Evolutionary conservation across 1,284 basidiomycete species (phyloP).

Genomic region (Neonothopanus nambi): DNA sequence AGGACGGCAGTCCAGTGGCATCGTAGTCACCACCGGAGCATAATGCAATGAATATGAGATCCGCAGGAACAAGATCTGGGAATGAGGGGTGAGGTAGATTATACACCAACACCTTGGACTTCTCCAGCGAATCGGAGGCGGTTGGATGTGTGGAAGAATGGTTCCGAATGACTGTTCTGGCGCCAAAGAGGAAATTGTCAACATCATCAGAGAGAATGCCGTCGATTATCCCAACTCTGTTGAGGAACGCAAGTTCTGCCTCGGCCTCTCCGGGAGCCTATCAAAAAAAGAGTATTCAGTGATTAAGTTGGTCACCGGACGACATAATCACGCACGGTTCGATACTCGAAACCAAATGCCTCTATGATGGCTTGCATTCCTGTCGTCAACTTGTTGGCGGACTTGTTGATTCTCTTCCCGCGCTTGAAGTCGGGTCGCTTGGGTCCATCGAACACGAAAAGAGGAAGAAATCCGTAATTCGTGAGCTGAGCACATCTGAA

Average conservation of each 20-base stretch:
- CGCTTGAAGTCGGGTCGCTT: slow-evolving; percentile 83
- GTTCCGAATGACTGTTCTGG: slow-evolving; percentile 77
- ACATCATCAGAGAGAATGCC: slow-evolving; percentile 92
- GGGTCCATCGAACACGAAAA: slow-evolving; percentile 96
- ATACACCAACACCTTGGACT: slow-evolving; percentile 28
- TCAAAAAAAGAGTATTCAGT: background rate
- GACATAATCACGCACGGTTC: slow-evolving; percentile 52
- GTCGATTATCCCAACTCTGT: slow-evolving; percentile 81
- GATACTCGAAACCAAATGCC: slow-evolving; percentile 88
- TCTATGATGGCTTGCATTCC: slow-evolving; percentile 83
- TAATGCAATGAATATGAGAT: slow-evolving; percentile 35
- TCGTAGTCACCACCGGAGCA: slow-evolving; percentile 88
- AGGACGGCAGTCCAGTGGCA: slow-evolving; percentile 62
- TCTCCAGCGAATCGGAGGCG: slow-evolving; percentile 36
- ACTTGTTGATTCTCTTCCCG: slow-evolving; percentile 66
- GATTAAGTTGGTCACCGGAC: background rate
- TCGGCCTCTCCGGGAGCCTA: slow-evolving; percentile 95
- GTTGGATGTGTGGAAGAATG: slow-evolving; percentile 18
- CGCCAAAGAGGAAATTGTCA: slow-evolving; percentile 91
- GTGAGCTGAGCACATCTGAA: slow-evolving; percentile 77
- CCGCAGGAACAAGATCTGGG: slow-evolving; percentile 9
- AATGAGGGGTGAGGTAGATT: slow-evolving; percentile 11
- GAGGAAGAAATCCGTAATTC: slow-evolving; percentile 76
- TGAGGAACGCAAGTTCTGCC: slow-evolving; percentile 91
- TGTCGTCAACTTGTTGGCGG: slow-evolving; percentile 61